Percentiles rank a stretch among this genome's conserved stretches.
phyloP scores from a whole-genome alignment of 2,329 filamentous ascomycete genomes.

The Epichloe scottii region DNA sequence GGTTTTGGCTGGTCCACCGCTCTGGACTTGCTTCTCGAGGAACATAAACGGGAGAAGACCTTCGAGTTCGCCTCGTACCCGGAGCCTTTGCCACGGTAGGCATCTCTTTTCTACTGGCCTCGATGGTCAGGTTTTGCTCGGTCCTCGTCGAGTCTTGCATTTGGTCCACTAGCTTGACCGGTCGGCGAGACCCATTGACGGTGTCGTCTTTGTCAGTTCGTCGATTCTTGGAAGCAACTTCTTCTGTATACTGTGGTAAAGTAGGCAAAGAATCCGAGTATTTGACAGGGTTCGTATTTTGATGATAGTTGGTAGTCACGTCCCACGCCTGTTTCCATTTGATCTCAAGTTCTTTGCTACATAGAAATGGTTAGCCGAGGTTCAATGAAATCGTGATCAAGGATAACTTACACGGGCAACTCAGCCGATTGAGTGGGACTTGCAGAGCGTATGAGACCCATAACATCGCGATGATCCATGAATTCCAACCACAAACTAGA shows the following conservation, averaged over 20 bases:
- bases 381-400: no score
- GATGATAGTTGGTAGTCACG: background rate
- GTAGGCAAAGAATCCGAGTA: background rate
- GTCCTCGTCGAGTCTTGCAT: slow-evolving; percentile 1
- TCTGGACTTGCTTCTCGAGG: slow-evolving; percentile 10
- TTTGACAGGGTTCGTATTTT: no score
- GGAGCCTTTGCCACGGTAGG: slow-evolving; percentile 1
- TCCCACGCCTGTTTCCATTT: slow-evolving; percentile 1
- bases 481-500: slow-evolving; percentile 13
- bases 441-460: background rate
- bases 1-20: slow-evolving; percentile 39
- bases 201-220: background rate
- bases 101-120: background rate
- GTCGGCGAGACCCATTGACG: background rate
- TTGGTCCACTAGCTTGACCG: background rate
- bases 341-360: background rate
- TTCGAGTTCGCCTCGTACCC: slow-evolving; percentile 15
- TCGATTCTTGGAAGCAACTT: background rate
- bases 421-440: background rate
- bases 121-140: background rate
- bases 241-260: background rate
- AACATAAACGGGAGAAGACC: slow-evolving; percentile 8
- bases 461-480: background rate
- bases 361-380: background rate
- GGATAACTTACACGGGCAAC: background rate